Conservation (phyloP, 2,329 filamentous ascomycete species). For the Alternaria sp. region DNA sequence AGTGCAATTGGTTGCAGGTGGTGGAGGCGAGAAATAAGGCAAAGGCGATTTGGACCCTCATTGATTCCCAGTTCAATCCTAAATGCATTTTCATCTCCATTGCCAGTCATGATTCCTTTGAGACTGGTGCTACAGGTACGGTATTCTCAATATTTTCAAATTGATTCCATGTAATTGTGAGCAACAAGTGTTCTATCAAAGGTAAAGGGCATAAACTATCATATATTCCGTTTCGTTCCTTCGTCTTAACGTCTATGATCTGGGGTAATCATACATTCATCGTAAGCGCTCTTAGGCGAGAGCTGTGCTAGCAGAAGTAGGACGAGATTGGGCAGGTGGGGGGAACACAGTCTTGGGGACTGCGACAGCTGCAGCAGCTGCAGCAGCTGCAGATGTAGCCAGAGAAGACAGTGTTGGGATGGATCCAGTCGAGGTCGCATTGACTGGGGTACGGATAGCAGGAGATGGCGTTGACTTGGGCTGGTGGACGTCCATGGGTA, state of each 20-base stretch:
- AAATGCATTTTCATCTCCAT: neutral
- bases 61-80: neutral
- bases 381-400: conserved; percentile 6
- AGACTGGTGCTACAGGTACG: neutral
- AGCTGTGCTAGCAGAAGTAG: conserved; percentile 9
- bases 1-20: conserved; percentile 55
- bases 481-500: conserved; percentile 55
- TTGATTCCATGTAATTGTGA: neutral
- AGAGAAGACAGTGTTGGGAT: conserved; percentile 16
- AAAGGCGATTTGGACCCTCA: neutral
- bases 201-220: conserved; percentile 7
- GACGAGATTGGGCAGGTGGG: conserved; percentile 1
- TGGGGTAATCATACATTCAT: conserved; percentile 9
- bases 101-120: neutral
- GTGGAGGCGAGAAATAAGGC: conserved; percentile 44
- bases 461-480: conserved; percentile 42
- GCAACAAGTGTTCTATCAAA: neutral
- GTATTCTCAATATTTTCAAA: neutral
- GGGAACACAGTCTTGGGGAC: conserved; percentile 6
- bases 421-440: conserved; percentile 7
- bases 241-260: neutral
- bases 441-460: conserved; percentile 15
- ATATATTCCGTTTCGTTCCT: conserved; percentile 6
- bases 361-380: neutral
- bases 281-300: conserved; percentile 3